A percentile compares a stretch with the other conserved stretches of the same genome.
phyloP scores from a whole-genome alignment of 2,329 filamentous ascomycete species.

The Trichoderma simmonsii region DNA sequence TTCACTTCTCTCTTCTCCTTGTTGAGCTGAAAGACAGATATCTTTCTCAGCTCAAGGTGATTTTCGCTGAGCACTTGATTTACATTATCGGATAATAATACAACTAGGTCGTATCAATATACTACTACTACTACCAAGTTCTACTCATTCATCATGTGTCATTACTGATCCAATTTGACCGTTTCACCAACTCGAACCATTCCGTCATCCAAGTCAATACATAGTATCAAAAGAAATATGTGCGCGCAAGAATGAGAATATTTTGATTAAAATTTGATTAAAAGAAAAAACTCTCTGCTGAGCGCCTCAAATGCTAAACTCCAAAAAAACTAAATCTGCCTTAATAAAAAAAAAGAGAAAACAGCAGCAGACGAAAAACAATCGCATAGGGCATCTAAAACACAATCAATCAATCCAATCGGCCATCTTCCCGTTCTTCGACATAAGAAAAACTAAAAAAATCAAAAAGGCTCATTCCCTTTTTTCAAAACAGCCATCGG shows the following conservation, averaged over 20 bases:
- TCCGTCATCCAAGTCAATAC: neutral
- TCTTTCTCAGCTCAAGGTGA: neutral
- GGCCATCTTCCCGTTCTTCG: constrained; percentile 4
- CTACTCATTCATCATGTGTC: neutral
- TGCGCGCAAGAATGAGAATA: constrained; percentile 13
- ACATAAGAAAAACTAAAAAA: constrained; percentile 10
- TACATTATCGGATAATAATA: neutral
- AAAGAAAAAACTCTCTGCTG: constrained; percentile 14
- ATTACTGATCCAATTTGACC: neutral
- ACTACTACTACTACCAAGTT: neutral
- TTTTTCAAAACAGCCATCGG: neutral
- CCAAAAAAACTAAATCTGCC: constrained; percentile 15
- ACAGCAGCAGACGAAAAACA: neutral
- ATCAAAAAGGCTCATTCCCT: neutral
- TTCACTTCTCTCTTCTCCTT: neutral
- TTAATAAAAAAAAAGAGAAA: neutral
- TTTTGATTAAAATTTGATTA: constrained; percentile 19
- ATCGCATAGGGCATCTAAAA: constrained; percentile 13
- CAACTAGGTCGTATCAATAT: neutral
- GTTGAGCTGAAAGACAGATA: neutral
- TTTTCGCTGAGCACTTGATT: neutral
- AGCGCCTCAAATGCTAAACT: constrained; percentile 24
- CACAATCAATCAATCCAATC: constrained; percentile 16
- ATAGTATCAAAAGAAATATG: too few relatives aligned
- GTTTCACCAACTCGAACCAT: neutral